Evolutionary conservation across 2,329 filamentous ascomycete genomes (phyloP).

Genomic region (Verticillium longisporum): DNA sequence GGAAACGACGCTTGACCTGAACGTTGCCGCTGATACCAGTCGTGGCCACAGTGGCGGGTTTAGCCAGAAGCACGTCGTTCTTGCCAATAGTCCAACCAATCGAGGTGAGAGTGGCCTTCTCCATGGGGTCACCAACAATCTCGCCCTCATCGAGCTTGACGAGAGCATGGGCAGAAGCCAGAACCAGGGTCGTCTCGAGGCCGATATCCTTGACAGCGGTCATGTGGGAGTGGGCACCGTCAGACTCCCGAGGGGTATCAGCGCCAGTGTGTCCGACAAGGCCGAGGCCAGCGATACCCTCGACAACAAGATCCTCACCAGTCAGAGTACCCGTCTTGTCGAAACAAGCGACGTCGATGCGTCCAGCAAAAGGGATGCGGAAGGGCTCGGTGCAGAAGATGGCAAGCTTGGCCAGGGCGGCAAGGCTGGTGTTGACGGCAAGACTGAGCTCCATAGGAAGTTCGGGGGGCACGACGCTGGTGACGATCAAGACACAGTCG

Average conservation of each 20-base stretch:
- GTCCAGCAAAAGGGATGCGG: slow-evolving; percentile 91
- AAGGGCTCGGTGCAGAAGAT: slow-evolving; percentile 99
- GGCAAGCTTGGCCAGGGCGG: slow-evolving; percentile 86
- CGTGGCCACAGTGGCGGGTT: slow-evolving; percentile 39
- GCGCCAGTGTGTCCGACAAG: slow-evolving; percentile 58
- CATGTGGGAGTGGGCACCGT: slow-evolving; percentile 79
- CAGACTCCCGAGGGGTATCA: slow-evolving; percentile 58
- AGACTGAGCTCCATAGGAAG: slow-evolving; percentile 96
- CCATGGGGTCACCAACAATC: slow-evolving; percentile 97
- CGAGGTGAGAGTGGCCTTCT: slow-evolving; percentile 86
- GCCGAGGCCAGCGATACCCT: slow-evolving; percentile 86
- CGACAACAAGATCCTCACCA: slow-evolving; percentile 92
- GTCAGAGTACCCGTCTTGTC: slow-evolving; percentile 98
- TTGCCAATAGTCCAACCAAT: slow-evolving; percentile 90
- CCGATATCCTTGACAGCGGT: slow-evolving; percentile 63
- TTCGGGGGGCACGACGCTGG: slow-evolving; percentile 96
- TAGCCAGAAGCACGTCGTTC: slow-evolving; percentile 76
- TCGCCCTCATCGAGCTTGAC: slow-evolving; percentile 97
- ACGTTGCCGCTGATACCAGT: slow-evolving; percentile 62
- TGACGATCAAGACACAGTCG: slow-evolving; percentile 95
- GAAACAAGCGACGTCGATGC: slow-evolving; percentile 94
- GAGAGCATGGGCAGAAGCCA: slow-evolving; percentile 90
- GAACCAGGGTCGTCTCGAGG: slow-evolving; percentile 81
- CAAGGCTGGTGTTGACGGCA: slow-evolving; percentile 95
- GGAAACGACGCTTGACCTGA: slow-evolving; percentile 93